Evolutionary conservation across 2,329 filamentous ascomycete genomes (phyloP).

Genomic region (Stagonosporopsis rhizophila): DNA sequence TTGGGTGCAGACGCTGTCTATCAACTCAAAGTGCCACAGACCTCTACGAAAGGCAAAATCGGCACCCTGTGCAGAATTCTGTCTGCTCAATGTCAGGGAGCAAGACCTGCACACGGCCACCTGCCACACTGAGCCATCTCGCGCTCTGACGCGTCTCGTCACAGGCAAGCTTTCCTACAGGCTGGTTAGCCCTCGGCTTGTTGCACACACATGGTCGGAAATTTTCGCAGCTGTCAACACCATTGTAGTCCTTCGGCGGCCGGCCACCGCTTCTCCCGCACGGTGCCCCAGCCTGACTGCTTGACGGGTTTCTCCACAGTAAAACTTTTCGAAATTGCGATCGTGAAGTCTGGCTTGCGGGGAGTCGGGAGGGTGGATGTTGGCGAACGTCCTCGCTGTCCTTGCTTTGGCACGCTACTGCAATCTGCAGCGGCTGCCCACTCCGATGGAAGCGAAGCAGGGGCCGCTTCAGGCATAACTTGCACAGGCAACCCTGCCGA

Average conservation of each 20-base stretch:
- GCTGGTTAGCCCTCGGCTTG: constrained; percentile 14
- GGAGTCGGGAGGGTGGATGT: constrained; percentile 46
- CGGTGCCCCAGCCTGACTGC: constrained; percentile 22
- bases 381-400: constrained; percentile 38
- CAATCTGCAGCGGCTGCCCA: constrained; percentile 46
- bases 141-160: constrained; percentile 26
- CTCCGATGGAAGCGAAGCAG: constrained; percentile 47
- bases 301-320: constrained; percentile 36
- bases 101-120: constrained; percentile 18
- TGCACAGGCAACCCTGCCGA: constrained; percentile 43
- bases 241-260: constrained; percentile 26
- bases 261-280: constrained; percentile 21
- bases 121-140: constrained; percentile 24
- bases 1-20: constrained; percentile 1
- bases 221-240: constrained; percentile 22
- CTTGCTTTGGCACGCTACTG: constrained; percentile 41
- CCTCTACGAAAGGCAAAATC: constrained; percentile 4
- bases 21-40: constrained; percentile 1
- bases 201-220: constrained; percentile 13
- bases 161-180: constrained; percentile 14
- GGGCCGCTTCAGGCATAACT: constrained; percentile 35
- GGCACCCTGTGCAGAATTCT: constrained; percentile 1
- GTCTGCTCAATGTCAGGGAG: constrained; percentile 14
- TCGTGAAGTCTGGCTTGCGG: constrained; percentile 44
- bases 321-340: constrained; percentile 42